phyloP scores from a whole-genome alignment of 2,329 filamentous ascomycete genomes.

The Chrysoporthe cubensis region DNA sequence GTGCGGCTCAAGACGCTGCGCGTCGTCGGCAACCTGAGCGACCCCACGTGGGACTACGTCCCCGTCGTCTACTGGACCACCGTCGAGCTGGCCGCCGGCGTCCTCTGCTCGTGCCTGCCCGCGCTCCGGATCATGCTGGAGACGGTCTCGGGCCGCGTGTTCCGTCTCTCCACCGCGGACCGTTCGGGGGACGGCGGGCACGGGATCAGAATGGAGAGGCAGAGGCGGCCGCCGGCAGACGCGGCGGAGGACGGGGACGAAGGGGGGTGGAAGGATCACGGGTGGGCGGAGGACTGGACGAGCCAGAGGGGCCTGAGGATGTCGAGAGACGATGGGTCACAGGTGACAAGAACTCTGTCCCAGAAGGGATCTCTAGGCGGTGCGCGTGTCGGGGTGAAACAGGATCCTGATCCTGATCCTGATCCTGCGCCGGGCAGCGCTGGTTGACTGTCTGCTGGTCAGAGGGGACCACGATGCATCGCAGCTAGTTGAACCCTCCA shows the following conservation, averaged over 20 bases:
- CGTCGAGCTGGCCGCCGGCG: slow-evolving; percentile 27
- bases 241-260: not conserved
- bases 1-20: slow-evolving; percentile 17
- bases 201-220: slow-evolving; percentile 25
- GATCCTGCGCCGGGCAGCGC: not conserved
- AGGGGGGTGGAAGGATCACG: not conserved
- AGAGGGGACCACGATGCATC: not conserved
- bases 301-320: not conserved
- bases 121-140: slow-evolving; percentile 25
- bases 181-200: not conserved
- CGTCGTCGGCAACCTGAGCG: slow-evolving; percentile 15
- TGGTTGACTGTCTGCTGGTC: no score
- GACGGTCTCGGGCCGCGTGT: slow-evolving; percentile 17
- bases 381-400: not conserved
- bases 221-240: not conserved
- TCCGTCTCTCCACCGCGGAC: slow-evolving; percentile 2
- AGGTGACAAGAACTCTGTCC: not conserved
- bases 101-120: slow-evolving; percentile 27
- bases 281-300: not conserved
- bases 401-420: not conserved
- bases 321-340: not conserved
- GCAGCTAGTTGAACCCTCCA: not conserved
- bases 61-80: slow-evolving; percentile 26
- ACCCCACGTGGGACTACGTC: slow-evolving; percentile 21
- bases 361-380: not conserved